phyloP scores from a whole-genome alignment of 192 early-diverging fungal species.

The Coemansia sp. region DNA sequence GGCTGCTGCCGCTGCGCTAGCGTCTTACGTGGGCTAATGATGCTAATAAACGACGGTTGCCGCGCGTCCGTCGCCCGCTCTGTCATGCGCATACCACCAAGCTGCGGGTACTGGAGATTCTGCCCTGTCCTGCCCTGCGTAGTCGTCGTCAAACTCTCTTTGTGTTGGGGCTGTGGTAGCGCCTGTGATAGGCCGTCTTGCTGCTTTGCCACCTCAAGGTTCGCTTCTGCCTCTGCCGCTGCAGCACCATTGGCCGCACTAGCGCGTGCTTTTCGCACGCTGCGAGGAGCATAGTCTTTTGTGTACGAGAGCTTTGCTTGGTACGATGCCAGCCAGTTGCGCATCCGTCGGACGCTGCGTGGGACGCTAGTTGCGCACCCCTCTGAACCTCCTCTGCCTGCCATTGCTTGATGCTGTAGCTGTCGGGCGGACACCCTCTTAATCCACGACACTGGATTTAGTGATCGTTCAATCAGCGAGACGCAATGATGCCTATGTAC shows the following conservation, averaged over 20 bases:
- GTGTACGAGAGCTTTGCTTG: constrained; percentile 33
- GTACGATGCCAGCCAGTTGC: constrained; percentile 39
- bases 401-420: constrained; percentile 21
- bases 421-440: constrained; percentile 32
- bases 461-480: constrained; percentile 35
- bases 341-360: constrained; percentile 26
- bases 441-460: constrained; percentile 49
- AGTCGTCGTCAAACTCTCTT: not conserved
- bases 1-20: not conserved
- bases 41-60: constrained; percentile 43
- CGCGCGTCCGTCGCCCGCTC: constrained; percentile 6
- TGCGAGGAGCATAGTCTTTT: constrained; percentile 23
- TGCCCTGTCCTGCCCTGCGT: not conserved
- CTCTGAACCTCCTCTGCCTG: not conserved
- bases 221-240: not conserved
- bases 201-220: not conserved
- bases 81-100: not conserved
- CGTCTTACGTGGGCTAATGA: constrained; percentile 34
- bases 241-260: not conserved
- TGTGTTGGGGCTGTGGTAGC: not conserved
- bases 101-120: constrained; percentile 24
- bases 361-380: not conserved
- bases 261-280: not conserved
- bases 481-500: constrained; percentile 12
- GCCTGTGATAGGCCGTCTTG: not conserved